Percentiles rank a stretch among this genome's conserved stretches.
Conservation (phyloP, 345 rosid species). For the Triadica sebifera region DNA sequence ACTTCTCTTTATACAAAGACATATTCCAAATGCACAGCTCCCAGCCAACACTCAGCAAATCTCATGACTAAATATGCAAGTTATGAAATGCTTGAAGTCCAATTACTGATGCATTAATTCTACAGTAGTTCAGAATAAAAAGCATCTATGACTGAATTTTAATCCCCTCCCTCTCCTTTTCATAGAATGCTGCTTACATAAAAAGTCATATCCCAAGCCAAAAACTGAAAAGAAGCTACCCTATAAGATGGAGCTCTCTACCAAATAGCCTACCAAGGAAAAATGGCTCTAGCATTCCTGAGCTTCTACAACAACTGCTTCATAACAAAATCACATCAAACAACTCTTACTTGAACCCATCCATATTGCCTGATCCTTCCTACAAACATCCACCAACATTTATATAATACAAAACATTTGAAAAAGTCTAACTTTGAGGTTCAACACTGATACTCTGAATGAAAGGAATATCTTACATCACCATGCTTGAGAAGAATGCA, state of each 20-base stretch:
- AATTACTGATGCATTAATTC: not conserved
- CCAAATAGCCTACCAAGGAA: not conserved
- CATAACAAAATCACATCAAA: not conserved
- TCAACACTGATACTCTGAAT: not conserved
- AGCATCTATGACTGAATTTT: not conserved
- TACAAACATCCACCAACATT: not conserved
- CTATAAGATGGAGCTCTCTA: not conserved
- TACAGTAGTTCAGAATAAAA: not conserved
- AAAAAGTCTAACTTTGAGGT: not conserved
- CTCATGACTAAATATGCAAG: constrained; percentile 1
- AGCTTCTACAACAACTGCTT: not conserved
- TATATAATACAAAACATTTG: too few species aligned
- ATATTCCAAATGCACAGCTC: not conserved
- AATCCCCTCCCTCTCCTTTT: not conserved
- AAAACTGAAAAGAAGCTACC: not conserved
- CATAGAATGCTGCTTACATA: not conserved
- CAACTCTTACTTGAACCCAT: not conserved
- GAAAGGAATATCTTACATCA: not conserved
- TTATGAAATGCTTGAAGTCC: not conserved
- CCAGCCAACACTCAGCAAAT: not conserved
- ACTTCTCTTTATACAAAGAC: not conserved
- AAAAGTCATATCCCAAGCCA: not conserved
- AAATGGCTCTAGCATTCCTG: too few species aligned
- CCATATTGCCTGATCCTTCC: not conserved
- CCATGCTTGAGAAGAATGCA: not conserved